Percentiles rank a stretch among this genome's conserved stretches.
These are phyloP conservation scores for Mediolabrus comicus DNA, from an alignment of 108 stramenopile species.

Conservation along the genomic window DNA sequence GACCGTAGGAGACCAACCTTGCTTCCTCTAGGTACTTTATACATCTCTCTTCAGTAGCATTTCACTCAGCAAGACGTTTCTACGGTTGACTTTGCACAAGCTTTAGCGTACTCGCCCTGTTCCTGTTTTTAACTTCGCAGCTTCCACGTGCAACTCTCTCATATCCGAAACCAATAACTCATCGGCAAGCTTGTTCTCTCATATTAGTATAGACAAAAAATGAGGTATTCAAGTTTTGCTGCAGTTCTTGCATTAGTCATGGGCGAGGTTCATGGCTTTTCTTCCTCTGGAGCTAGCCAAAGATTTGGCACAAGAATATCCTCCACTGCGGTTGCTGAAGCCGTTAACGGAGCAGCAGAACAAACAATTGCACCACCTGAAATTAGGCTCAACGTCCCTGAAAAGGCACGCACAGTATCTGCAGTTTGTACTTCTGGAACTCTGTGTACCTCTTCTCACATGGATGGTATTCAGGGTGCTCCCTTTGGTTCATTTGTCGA, in stretches of 20 bases:
- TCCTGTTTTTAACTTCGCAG: neutral
- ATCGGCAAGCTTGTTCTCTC: too few species aligned
- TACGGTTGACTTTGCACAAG: too few species aligned
- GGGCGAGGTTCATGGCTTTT: neutral
- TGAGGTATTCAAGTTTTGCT: neutral
- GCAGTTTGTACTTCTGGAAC: constrained; percentile 86
- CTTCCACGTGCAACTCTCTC: constrained; percentile 4
- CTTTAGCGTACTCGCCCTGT: neutral
- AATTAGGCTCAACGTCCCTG: constrained; percentile 80
- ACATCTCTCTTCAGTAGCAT: too few species aligned
- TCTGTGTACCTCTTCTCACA: constrained; percentile 77
- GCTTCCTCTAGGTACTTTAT: too few species aligned
- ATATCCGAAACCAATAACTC: too few species aligned
- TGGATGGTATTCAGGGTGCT: constrained; percentile 80
- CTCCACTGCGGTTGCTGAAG: constrained; percentile 36
- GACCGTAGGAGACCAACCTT: too few species aligned
- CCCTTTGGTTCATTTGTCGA: constrained; percentile 97
- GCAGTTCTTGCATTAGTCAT: neutral
- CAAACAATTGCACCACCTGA: constrained; percentile 27
- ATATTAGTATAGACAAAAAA: too few species aligned
- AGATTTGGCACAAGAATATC: constrained; percentile 33
- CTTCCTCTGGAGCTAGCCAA: neutral
- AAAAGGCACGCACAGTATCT: constrained; percentile 86
- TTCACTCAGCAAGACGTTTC: too few species aligned
- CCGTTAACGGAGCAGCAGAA: constrained; percentile 28